Percentiles rank a stretch among this genome's conserved stretches.
Evolutionary conservation across 305 asterid species (phyloP).

Genomic region (Caryopteris hybrid): DNA sequence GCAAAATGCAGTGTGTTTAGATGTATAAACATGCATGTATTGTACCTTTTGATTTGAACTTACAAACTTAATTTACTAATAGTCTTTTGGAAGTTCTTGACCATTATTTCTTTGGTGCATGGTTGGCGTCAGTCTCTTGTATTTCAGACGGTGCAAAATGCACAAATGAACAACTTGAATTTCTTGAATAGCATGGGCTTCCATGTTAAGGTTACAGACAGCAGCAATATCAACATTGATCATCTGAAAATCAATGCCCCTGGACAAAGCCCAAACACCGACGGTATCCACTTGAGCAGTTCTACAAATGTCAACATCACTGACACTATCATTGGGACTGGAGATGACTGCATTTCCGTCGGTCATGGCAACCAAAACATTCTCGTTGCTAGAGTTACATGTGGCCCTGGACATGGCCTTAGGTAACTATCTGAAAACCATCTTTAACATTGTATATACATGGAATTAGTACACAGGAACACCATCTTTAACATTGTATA

Average conservation of each 20-base stretch:
- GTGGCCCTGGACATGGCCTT: constrained; percentile 91
- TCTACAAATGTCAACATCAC: constrained; percentile 35
- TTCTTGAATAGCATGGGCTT: constrained; percentile 68
- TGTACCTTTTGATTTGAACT: too few relatives aligned
- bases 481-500: too few relatives aligned
- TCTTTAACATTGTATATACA: too few relatives aligned
- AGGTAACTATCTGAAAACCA: too few relatives aligned
- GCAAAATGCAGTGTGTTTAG: too few relatives aligned
- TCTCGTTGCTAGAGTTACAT: constrained; percentile 30
- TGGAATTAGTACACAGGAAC: too few relatives aligned
- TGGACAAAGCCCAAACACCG: constrained; percentile 63
- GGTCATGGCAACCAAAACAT: constrained; percentile 48
- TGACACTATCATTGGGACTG: constrained; percentile 42
- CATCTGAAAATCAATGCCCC: constrained; percentile 47
- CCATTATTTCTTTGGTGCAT: too few relatives aligned
- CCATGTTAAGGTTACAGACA: constrained; percentile 45
- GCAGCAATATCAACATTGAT: constrained; percentile 17
- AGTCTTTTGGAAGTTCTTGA: neutral
- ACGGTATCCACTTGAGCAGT: constrained; percentile 57
- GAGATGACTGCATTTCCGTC: constrained; percentile 68
- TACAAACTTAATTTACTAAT: too few relatives aligned
- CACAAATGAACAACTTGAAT: constrained; percentile 23
- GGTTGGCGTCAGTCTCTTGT: constrained; percentile 29
- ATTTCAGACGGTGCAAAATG: constrained; percentile 20
- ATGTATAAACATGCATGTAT: too few relatives aligned